Evolutionary conservation across 78 protist genomes (phyloP).

Genomic region (Planoprotostelium fungivorum): DNA sequence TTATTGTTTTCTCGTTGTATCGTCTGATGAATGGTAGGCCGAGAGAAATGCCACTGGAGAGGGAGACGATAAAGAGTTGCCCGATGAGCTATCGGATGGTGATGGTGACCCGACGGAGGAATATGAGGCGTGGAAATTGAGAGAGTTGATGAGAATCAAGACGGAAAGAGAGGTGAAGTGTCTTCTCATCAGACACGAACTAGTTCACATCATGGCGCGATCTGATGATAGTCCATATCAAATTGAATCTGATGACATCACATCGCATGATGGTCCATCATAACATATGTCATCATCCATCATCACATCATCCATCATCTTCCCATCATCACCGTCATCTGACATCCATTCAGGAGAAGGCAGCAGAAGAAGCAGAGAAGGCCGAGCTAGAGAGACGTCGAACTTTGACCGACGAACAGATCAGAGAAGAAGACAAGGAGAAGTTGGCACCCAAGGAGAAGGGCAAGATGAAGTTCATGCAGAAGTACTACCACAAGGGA

Average conservation of each 20-base stretch:
- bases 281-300: too few species aligned
- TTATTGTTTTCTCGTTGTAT: too few species aligned
- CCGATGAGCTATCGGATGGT: slow-evolving; percentile 13
- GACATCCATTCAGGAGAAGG: background rate
- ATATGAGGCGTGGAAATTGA: slow-evolving; percentile 24
- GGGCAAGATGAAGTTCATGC: slow-evolving; percentile 31
- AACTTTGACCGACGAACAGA: slow-evolving; percentile 35
- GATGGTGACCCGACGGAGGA: slow-evolving; percentile 10
- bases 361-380: slow-evolving; percentile 9
- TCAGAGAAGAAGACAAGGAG: slow-evolving; percentile 9
- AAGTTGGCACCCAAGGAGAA: background rate
- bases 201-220: too few species aligned
- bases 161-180: background rate
- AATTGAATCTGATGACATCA: too few species aligned
- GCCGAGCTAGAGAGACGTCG: slow-evolving; percentile 25
- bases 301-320: background rate
- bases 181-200: too few species aligned
- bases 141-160: slow-evolving; percentile 13
- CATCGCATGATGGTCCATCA: too few species aligned
- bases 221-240: too few species aligned
- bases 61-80: background rate
- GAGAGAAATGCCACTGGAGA: slow-evolving; percentile 14
- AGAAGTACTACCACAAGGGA: slow-evolving; percentile 61
- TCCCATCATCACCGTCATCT: slow-evolving; percentile 3
- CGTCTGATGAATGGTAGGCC: too few species aligned